Base-by-base conservation (phyloP, 306 rosid species). In the Cercis canadensis region DNA sequence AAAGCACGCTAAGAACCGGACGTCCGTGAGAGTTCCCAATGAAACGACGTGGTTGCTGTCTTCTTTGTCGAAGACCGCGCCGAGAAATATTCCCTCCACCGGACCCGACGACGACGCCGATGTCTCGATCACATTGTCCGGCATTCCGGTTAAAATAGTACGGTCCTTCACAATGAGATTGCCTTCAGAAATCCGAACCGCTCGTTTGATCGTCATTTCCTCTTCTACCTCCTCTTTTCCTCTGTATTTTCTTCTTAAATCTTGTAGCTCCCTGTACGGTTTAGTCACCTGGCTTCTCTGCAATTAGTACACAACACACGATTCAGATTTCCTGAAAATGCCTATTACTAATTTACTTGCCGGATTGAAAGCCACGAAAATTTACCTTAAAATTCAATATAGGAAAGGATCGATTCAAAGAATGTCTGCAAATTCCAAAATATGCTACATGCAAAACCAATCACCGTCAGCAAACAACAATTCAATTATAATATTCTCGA, bases 1-100 rank as follows among this genome's bases (percentile, higher is more conserved):
- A 61, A 94, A 94, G 61, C 92, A 84, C 17, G 98, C 89, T 75
- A 87, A 29, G 84, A 94, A 94, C 32, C 96, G 82, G 11, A 89
- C 88, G 31, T 84, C 85, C 7, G 65, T 77, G 2, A 90, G 49
- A 0, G 77, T 76, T 7, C 98, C 98, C 0, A 94, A 36, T 0
- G 87, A 41, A 50, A 89, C 63, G 49, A 94, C 92, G 62, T 94
- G 98, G 10, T 84, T 76, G 83, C 88, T 86, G 19, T 85, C 84
- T 18, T 73, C 77, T 19, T 70, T 72, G 5, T 74, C 86, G 39
- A 89, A 81, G 44, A 18, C 74, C 0, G 85, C 95, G 6, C 96
- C 97, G 0, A 94, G 19, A 41, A 91, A 91, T 0, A 86, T 56
- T 7, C 99, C 97, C 12, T 94, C 90, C 14, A 77, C 84, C 4